Evolutionary conservation across 176 grass and related monocot species (phyloP), one percentile per base, ranked within the genome.

Genomic region (Oryza rufipogon): DNA sequence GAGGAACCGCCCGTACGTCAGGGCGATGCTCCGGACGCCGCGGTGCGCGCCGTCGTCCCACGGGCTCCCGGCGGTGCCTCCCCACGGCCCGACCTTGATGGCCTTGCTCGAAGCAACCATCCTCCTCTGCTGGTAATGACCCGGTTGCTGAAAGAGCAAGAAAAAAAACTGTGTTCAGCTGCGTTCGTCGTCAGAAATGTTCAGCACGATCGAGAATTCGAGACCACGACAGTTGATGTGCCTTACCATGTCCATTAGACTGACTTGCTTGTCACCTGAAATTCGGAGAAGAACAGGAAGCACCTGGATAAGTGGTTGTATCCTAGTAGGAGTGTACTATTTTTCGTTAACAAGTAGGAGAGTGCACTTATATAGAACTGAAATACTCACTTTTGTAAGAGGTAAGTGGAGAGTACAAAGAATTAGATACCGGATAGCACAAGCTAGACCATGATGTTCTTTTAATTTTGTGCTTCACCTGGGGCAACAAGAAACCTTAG

Each of bases 21-120:
- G 1, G 28, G 81, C 88, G 64, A 88, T 85, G 71, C 60, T 80
- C 16, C 85, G 77, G 39, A 91, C 67, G 65, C 77, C 81, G 0
- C 65, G 82, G 75, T 87, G 65, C 42, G 32, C 9, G 45, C 77
- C 77, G 32, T 91, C 85, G 71, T 91, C 85, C 89, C 85, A 91
- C 64, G 39, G 71, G 47, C 13, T 81, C 63, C 89, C 81, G 33
- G 72, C 77, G 69, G 47, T 41, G n/a, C 89, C 84, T 71, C 89
- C 89, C 81, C 81, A 87, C 6, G 81, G 89, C 3, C 77, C 85
- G 68, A 85, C 72, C 51, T 7, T 77, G 76, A 91, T 70, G 4
- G 47, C 75, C 66, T 88, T 91, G 89, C 73, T 81, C 45, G 85
- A 91, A 17, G 85, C 66, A 56, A 88, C 56, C 44, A 88, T 64